These are phyloP conservation scores for Ziziphus jujuba DNA, from an alignment of 306 rosid species.

Conservation along the genomic window DNA sequence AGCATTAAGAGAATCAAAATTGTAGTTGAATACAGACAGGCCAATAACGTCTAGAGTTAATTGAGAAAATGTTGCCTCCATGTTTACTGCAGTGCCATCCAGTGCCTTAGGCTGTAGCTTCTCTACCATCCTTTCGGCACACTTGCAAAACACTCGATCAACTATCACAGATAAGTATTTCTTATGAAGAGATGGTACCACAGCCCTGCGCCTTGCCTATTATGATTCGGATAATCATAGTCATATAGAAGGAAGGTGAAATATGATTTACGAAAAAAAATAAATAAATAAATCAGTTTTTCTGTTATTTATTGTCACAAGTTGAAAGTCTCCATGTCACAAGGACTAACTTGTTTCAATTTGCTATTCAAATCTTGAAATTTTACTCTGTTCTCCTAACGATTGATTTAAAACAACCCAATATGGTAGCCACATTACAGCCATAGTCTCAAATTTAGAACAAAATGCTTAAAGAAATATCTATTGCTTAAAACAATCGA, in stretches of 20 bases:
- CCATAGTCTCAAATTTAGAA: not conserved
- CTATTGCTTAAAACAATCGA: not conserved
- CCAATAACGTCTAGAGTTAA: conserved; percentile 94
- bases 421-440: not conserved
- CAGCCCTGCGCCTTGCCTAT: conserved; percentile 94
- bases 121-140: conserved; percentile 90
- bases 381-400: not conserved
- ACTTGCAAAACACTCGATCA: conserved; percentile 81
- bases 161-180: conserved; percentile 85
- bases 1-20: conserved; percentile 67
- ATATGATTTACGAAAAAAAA: not conserved
- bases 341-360: too few relatives aligned
- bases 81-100: conserved; percentile 73
- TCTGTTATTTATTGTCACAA: not conserved
- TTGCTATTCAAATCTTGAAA: too few relatives aligned
- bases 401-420: not conserved
- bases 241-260: conserved; percentile 8
- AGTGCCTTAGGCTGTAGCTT: conserved; percentile 65
- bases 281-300: too few relatives aligned
- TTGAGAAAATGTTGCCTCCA: conserved; percentile 90
- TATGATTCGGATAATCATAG: conserved; percentile 28
- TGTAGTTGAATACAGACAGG: conserved; percentile 87
- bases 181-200: conserved; percentile 95
- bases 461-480: not conserved
- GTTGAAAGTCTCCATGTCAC: not conserved